Evolutionary conservation across 192 early-diverging fungal species (phyloP).

Genomic region (Mortierella antarctica): DNA sequence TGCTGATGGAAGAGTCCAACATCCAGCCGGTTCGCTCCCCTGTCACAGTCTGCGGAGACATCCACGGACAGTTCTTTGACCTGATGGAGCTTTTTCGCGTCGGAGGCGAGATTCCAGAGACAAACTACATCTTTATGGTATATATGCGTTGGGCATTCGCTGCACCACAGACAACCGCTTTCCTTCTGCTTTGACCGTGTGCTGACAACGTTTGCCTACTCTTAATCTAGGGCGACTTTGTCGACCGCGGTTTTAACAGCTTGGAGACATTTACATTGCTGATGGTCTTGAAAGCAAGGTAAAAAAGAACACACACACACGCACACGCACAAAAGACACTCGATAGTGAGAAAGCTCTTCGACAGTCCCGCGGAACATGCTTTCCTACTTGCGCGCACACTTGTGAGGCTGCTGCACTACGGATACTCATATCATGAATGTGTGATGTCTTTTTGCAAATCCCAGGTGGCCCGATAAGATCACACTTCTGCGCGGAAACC

Average conservation of each 20-base stretch:
- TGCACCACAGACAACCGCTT: neutral
- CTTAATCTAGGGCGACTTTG: constrained; percentile 89
- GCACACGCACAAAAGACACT: no score
- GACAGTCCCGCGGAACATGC: no score
- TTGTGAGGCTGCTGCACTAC: neutral
- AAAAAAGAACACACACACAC: neutral
- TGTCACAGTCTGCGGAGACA: constrained; percentile 98
- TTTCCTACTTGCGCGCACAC: neutral
- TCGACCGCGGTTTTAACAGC: constrained; percentile 98
- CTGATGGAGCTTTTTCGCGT: constrained; percentile 95
- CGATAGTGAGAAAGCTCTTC: no score
- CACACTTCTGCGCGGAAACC: constrained; percentile 94
- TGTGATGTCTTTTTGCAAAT: constrained; percentile 7
- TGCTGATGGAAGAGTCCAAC: constrained; percentile 98
- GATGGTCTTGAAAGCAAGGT: constrained; percentile 94
- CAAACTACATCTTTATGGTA: constrained; percentile 99
- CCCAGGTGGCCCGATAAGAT: constrained; percentile 95
- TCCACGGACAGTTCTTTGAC: constrained; percentile 98
- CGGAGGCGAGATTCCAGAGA: constrained; percentile 93
- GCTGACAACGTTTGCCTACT: neutral
- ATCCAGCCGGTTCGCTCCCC: constrained; percentile 96
- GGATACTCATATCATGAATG: neutral
- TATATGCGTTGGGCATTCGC: neutral
- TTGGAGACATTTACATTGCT: constrained; percentile 96
- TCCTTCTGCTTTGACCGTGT: neutral